Conservation (phyloP, 345 rosid species). For the Ceriops zippeliana region DNA sequence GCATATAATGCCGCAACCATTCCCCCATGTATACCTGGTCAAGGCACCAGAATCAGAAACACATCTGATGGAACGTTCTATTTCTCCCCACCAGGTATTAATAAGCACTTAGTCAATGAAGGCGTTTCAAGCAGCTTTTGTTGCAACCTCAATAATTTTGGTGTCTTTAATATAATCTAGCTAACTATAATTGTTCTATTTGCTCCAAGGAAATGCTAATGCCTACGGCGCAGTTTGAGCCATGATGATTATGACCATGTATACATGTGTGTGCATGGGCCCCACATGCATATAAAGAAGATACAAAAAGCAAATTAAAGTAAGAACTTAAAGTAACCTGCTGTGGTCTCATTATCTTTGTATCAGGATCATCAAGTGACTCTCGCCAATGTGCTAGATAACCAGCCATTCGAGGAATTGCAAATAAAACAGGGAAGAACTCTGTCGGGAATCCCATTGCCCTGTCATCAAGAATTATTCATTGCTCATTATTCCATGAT, state of each 20-base stretch:
- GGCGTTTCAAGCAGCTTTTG: too few relatives aligned
- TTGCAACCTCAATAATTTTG: too few relatives aligned
- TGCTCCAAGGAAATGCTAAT: too few relatives aligned
- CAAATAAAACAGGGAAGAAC: conserved; percentile 89
- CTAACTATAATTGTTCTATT: too few relatives aligned
- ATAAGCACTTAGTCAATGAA: not conserved
- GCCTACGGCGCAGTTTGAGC: too few relatives aligned
- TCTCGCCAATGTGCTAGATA: conserved; percentile 92
- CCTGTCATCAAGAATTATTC: conserved; percentile 31
- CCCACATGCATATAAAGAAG: too few relatives aligned
- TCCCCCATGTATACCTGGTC: conserved; percentile 78
- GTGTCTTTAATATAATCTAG: too few relatives aligned
- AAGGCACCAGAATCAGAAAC: not conserved
- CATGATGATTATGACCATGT: too few relatives aligned
- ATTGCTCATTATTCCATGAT: not conserved
- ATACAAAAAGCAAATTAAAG: too few relatives aligned
- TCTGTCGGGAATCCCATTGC: conserved; percentile 98
- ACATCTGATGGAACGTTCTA: not conserved
- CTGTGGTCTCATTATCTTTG: conserved; percentile 98
- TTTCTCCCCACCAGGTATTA: not conserved
- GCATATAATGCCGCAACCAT: conserved; percentile 84
- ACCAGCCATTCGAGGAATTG: conserved; percentile 98
- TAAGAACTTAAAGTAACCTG: conserved; percentile 43
- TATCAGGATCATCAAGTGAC: conserved; percentile 97
- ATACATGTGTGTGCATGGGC: too few relatives aligned